Percentiles rank a stretch among this genome's conserved stretches.
phyloP scores from a whole-genome alignment of 495 filamentous ascomycete genomes.

The Trichoderma virens region DNA sequence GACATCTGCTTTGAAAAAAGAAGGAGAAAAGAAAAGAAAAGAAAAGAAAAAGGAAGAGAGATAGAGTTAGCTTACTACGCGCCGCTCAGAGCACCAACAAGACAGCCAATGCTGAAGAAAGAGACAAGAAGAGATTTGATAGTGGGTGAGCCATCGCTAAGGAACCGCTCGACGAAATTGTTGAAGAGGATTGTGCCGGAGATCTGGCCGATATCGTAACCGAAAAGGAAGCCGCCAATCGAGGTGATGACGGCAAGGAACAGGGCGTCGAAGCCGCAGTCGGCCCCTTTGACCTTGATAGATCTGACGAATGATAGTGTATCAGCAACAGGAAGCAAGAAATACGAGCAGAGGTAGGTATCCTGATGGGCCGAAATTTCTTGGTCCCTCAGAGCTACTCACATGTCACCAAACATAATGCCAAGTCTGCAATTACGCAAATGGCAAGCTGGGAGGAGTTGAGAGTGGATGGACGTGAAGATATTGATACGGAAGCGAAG shows the following conservation, averaged over 20 bases:
- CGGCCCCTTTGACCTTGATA: conserved; percentile 28
- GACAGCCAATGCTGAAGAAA: conserved; percentile 38
- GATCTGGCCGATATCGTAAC: conserved; percentile 59
- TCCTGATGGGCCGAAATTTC: background rate
- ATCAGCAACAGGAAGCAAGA: background rate
- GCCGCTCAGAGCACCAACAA: conserved; percentile 29
- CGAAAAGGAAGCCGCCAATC: conserved; percentile 71
- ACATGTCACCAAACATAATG: background rate
- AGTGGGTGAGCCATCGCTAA: conserved; percentile 22
- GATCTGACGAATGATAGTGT: conserved; percentile 15
- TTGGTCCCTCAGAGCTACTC: background rate
- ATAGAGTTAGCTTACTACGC: conserved; percentile 17
- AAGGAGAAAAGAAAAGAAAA: no score
- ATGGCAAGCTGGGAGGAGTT: background rate
- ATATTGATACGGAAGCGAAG: background rate
- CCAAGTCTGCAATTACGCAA: background rate
- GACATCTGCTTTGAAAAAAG: no score
- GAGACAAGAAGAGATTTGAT: conserved; percentile 36
- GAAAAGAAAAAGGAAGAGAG: background rate
- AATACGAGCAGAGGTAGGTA: background rate
- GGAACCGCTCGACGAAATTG: conserved; percentile 41
- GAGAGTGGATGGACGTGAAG: background rate
- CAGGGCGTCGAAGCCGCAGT: conserved; percentile 26
- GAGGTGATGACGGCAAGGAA: conserved; percentile 36
- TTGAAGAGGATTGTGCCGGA: conserved; percentile 55